Evolutionary conservation across 1,139 yeast genomes (phyloP), one percentile per base, ranked within the genome.

Genomic region (Geotrichum australiense): DNA sequence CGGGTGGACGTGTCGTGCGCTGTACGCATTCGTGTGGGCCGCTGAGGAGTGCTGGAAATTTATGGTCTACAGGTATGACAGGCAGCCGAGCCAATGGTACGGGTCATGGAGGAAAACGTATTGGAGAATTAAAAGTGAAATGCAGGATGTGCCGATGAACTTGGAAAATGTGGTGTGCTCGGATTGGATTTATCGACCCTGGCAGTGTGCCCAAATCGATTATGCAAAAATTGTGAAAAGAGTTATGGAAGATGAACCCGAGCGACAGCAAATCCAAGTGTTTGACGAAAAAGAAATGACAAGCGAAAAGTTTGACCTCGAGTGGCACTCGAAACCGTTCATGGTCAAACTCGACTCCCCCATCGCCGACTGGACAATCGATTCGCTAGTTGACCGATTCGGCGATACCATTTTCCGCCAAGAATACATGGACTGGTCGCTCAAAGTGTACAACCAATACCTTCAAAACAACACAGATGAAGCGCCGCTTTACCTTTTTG

Each of bases 351-450:
- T 46, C 40, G 51, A 14, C 48, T 49, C 29, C 22, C 61, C 47
- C 23, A 53, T 30, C 63, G 85, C 94, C 2, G 48, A 58, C 2
- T 84, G 94, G 94, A 65, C 70, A 5, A 59, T 81, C 22, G 64
- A 66, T 0, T 57, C 63, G 11, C 64, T 86, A 14, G 63, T 70
- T 4, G 50, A 61, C 3, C 60, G 78, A 42, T 85, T 78, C 52
- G 77, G 86, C 0, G 61, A 72, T 25, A 78, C 73, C 1, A 67
- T 64, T 36, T 87, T 87, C 58, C 73, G 91, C 44, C 95, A 86
- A 58, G 96, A 87, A 60, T 77, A 85, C 25, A 91, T 85, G 39
- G 75, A 77, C 49, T 86, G 96, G 96, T 71, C 79, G 10, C 65
- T 87, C 18, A 52, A 65, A 0, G 66, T 75, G 18, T 87, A 85